Evolutionary conservation across 2,329 filamentous ascomycete species (phyloP).

Genomic region (Hymenoscyphus fraxineus): DNA sequence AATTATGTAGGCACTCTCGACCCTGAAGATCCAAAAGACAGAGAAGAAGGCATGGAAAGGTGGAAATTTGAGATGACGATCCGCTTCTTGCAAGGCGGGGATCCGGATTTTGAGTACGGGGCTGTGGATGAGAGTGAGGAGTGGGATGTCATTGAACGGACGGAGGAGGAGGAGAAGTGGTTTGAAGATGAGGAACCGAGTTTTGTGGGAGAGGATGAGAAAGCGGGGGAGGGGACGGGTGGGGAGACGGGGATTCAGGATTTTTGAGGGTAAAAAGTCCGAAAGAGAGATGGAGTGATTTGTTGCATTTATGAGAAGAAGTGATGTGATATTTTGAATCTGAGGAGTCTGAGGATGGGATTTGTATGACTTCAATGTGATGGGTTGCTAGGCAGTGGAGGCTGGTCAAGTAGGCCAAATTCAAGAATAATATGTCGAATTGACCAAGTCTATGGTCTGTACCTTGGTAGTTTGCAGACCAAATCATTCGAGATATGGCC

Average conservation of each 20-base stretch:
- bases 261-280: slow-evolving; percentile 25
- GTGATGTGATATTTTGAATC: neutral
- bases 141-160: slow-evolving; percentile 33
- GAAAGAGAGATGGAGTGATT: neutral
- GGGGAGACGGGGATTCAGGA: slow-evolving; percentile 37
- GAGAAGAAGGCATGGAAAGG: slow-evolving; percentile 34
- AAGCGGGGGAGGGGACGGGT: slow-evolving; percentile 18
- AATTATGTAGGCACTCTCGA: slow-evolving; percentile 24
- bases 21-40: slow-evolving; percentile 32
- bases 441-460: too few relatives aligned
- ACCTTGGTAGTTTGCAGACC: too few relatives aligned
- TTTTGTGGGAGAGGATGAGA: slow-evolving; percentile 24
- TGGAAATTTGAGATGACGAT: slow-evolving; percentile 37
- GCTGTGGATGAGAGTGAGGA: slow-evolving; percentile 34
- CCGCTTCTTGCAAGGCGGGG: slow-evolving; percentile 34
- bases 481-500: too few relatives aligned
- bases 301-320: neutral
- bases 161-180: slow-evolving; percentile 35
- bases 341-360: too few relatives aligned
- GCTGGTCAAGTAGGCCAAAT: too few relatives aligned
- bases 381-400: too few relatives aligned
- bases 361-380: too few relatives aligned
- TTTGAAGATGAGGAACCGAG: slow-evolving; percentile 37
- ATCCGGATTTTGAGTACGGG: slow-evolving; percentile 35
- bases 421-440: too few relatives aligned